phyloP scores from a whole-genome alignment of 768 basidiomycete species.

The Auricularia sp. region DNA sequence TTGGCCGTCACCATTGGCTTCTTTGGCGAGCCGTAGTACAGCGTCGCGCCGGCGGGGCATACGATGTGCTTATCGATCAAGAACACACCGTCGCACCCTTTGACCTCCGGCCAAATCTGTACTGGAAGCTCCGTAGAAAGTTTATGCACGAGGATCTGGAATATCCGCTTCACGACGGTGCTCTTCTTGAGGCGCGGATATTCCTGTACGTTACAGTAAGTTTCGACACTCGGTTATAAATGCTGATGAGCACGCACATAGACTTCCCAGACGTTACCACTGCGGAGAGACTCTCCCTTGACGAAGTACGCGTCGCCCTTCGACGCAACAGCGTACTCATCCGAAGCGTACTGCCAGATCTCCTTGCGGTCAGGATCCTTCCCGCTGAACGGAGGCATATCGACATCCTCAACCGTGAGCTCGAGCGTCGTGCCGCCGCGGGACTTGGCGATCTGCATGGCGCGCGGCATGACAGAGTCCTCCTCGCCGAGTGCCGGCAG shows the following conservation, averaged over 20 bases:
- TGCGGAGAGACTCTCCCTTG: not conserved
- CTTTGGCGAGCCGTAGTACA: not conserved
- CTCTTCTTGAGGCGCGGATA: not conserved
- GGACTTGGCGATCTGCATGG: not conserved
- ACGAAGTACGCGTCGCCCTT: not conserved
- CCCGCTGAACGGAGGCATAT: not conserved
- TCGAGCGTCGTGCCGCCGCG: not conserved
- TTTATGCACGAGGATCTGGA: not conserved
- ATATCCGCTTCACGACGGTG: not conserved
- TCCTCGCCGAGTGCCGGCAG: not conserved
- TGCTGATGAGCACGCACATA: not conserved
- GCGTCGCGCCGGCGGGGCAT: not conserved
- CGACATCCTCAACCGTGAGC: not conserved
- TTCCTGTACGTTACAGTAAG: not conserved
- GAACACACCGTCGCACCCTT: not conserved
- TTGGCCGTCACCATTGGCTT: not conserved
- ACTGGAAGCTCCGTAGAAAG: not conserved
- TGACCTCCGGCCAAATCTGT: not conserved
- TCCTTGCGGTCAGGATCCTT: not conserved
- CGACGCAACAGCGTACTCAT: not conserved
- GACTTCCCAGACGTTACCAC: not conserved
- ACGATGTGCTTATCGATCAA: not conserved
- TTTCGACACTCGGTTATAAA: not conserved
- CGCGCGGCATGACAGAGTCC: not conserved
- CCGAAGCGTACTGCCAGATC: not conserved